phyloP scores from a whole-genome alignment of 2,329 filamentous ascomycete genomes.

The Penicillium concentricum region DNA sequence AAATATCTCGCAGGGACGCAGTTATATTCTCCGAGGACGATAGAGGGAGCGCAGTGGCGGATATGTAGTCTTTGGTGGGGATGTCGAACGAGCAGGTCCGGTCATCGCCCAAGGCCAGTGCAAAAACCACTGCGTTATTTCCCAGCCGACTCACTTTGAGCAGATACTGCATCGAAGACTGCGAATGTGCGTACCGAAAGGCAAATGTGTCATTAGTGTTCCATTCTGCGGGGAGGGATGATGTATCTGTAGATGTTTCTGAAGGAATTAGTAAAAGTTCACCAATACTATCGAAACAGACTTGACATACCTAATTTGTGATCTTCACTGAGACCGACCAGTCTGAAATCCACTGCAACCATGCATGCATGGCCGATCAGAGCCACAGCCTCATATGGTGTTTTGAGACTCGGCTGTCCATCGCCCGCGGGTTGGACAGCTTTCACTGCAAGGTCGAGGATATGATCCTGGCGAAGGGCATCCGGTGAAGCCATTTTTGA shows the following conservation, averaged over 20 bases:
- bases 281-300: not conserved
- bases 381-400: constrained; percentile 74
- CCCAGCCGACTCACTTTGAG: constrained; percentile 80
- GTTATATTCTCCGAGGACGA: constrained; percentile 36
- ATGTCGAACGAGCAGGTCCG: constrained; percentile 77
- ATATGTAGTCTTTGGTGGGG: constrained; percentile 71
- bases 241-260: constrained; percentile 31
- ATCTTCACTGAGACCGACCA: constrained; percentile 82
- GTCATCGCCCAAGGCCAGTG: constrained; percentile 75
- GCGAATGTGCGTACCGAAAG: constrained; percentile 82
- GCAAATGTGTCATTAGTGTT: constrained; percentile 70
- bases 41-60: constrained; percentile 57
- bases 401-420: constrained; percentile 34
- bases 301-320: constrained; percentile 61
- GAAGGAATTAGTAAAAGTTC: not conserved
- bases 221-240: constrained; percentile 71
- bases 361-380: constrained; percentile 83
- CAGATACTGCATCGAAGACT: constrained; percentile 81
- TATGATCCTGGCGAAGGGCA: constrained; percentile 24
- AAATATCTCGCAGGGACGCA: constrained; percentile 55
- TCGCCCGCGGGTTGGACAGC: constrained; percentile 31
- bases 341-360: constrained; percentile 72
- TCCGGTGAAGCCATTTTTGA: constrained; percentile 23
- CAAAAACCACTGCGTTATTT: constrained; percentile 78
- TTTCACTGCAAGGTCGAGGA: constrained; percentile 33